Evolutionary conservation across 2,329 filamentous ascomycete species (phyloP).

Genomic region (Blumeria graminis): DNA sequence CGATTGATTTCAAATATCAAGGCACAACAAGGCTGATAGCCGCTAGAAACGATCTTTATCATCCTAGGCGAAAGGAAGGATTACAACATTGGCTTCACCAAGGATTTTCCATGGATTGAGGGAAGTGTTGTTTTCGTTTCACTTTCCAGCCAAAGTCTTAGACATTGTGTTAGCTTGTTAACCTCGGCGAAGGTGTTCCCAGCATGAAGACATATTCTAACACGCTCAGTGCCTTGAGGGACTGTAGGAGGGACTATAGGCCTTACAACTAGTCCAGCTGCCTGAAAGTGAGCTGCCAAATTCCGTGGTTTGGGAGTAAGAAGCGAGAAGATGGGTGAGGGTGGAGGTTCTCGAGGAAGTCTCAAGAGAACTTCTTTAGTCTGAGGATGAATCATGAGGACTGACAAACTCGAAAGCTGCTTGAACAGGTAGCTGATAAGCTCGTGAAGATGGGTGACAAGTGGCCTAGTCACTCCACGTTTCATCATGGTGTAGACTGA

Average conservation of each 20-base stretch:
- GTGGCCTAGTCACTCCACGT: conserved; percentile 22
- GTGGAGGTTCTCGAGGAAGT: conserved; percentile 17
- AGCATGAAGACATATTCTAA: conserved; percentile 44
- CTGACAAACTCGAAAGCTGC: conserved; percentile 18
- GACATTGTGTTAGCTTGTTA: conserved; percentile 20
- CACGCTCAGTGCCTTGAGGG: conserved; percentile 33
- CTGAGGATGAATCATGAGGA: not conserved
- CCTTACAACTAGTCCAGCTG: conserved; percentile 31
- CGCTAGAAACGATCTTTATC: no score
- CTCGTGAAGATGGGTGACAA: conserved; percentile 18
- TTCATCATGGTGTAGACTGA: conserved; percentile 24
- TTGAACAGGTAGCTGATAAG: conserved; percentile 23
- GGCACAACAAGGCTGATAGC: no score
- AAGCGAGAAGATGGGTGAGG: conserved; percentile 40
- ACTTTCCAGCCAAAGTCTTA: conserved; percentile 9
- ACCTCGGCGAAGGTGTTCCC: conserved; percentile 35
- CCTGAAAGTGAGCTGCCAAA: conserved; percentile 35
- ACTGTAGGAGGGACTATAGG: conserved; percentile 47
- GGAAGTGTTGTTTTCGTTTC: not conserved
- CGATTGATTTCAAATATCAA: no score
- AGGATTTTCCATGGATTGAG: not conserved
- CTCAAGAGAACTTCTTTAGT: conserved; percentile 1
- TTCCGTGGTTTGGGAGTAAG: conserved; percentile 31
- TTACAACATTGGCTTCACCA: not conserved
- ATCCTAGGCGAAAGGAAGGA: no score